Conservation (phyloP, 495 filamentous ascomycete genomes). For the Hypoxylon fragiforme region DNA sequence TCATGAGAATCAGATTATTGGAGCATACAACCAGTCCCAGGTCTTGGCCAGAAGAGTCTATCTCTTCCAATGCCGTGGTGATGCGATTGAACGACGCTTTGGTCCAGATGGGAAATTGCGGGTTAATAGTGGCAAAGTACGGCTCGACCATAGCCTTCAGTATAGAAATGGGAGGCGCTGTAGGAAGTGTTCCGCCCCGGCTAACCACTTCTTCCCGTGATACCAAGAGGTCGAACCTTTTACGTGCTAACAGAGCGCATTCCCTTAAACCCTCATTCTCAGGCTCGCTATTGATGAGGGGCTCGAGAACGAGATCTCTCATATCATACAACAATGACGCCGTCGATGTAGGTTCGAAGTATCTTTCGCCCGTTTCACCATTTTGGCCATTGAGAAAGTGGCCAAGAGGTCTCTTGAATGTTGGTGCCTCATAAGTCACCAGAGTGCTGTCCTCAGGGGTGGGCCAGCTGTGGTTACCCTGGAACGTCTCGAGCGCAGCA, state of each 20-base stretch:
- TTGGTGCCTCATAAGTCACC: neutral
- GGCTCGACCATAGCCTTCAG: conserved; percentile 24
- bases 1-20: conserved; percentile 24
- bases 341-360: conserved; percentile 14
- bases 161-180: conserved; percentile 18
- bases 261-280: conserved; percentile 10
- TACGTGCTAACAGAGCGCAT: conserved; percentile 8
- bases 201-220: conserved; percentile 2
- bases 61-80: neutral
- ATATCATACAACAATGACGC: conserved; percentile 17
- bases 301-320: conserved; percentile 8
- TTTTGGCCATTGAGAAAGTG: conserved; percentile 10
- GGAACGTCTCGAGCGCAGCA: neutral
- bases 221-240: conserved; percentile 8
- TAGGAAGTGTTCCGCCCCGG: conserved; percentile 9
- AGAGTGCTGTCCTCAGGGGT: conserved; percentile 9
- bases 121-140: conserved; percentile 18
- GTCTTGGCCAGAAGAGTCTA: conserved; percentile 3
- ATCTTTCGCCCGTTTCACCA: conserved; percentile 8
- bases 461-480: conserved; percentile 9
- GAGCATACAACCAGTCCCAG: conserved; percentile 14
- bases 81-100: conserved; percentile 9
- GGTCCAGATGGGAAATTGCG: conserved; percentile 23
- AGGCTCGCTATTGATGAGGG: neutral
- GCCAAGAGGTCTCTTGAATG: conserved; percentile 17